These are phyloP conservation scores for Saururus chinensis DNA, from an alignment of 164 flowering plant species.

Conservation along the genomic window DNA sequence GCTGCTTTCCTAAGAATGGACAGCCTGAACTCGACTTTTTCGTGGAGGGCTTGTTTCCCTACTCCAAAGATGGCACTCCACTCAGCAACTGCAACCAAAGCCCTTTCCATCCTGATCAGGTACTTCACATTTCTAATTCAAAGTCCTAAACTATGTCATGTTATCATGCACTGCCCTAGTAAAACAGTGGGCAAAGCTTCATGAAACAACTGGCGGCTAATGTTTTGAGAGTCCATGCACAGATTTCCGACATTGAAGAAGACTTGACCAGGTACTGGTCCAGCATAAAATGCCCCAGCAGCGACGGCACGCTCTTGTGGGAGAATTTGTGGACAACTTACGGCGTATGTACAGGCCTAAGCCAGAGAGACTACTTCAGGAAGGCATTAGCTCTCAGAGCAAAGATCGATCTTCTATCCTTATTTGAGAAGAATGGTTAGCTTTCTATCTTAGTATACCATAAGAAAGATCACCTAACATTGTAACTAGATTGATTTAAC, in stretches of 20 bases:
- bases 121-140: background rate
- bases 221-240: background rate
- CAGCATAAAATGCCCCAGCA: constrained; percentile 9
- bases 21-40: constrained; percentile 7
- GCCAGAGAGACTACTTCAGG: constrained; percentile 7
- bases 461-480: background rate
- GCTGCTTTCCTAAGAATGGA: constrained; percentile 9
- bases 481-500: too few relatives aligned
- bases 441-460: background rate
- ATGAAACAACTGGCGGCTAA: too few relatives aligned
- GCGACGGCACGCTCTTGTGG: background rate
- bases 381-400: constrained; percentile 5
- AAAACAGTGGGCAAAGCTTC: too few relatives aligned
- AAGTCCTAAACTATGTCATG: background rate
- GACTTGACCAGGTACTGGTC: constrained; percentile 8
- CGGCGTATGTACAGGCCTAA: constrained; percentile 7
- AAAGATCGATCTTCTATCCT: constrained; percentile 1
- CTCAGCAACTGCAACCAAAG: constrained; percentile 3
- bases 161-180: too few relatives aligned
- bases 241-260: constrained; percentile 5
- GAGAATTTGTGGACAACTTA: constrained; percentile 2
- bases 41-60: constrained; percentile 1
- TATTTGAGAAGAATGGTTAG: constrained; percentile 1
- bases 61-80: constrained; percentile 1
- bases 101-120: constrained; percentile 4